phyloP scores from a whole-genome alignment of 495 filamentous ascomycete genomes.

The Hypoxylon trugodes region DNA sequence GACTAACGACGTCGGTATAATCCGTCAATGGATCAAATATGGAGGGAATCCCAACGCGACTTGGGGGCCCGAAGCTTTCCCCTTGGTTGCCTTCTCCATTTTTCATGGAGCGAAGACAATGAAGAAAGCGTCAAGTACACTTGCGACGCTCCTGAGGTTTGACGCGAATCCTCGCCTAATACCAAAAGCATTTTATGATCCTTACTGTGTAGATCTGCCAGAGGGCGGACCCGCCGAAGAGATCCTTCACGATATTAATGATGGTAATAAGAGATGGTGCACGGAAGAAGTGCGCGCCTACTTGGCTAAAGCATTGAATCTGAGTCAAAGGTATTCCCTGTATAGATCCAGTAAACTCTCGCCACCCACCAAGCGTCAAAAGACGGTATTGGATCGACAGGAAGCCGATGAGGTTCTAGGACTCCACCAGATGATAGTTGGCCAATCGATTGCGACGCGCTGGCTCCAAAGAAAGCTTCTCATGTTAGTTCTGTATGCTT shows the following conservation, averaged over 20 bases:
- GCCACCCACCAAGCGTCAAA: conserved; percentile 41
- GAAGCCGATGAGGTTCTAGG: conserved; percentile 48
- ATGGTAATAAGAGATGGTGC: conserved; percentile 35
- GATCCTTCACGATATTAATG: conserved; percentile 12
- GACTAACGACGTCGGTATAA: conserved; percentile 18
- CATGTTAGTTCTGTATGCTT: not conserved
- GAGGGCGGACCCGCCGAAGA: conserved; percentile 18
- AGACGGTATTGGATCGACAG: conserved; percentile 43
- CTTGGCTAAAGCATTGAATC: conserved; percentile 49
- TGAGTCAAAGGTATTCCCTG: conserved; percentile 58
- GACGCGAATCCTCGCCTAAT: conserved; percentile 29
- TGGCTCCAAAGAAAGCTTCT: conserved; percentile 47
- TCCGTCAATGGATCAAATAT: conserved; percentile 15
- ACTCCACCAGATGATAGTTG: conserved; percentile 56
- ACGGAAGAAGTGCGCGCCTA: conserved; percentile 9
- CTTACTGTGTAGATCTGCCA: conserved; percentile 40
- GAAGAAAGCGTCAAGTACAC: not conserved
- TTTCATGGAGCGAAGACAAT: not conserved
- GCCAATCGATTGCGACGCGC: conserved; percentile 52
- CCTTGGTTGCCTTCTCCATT: conserved; percentile 14
- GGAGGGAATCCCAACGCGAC: conserved; percentile 14
- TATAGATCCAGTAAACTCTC: conserved; percentile 43
- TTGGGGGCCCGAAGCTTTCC: conserved; percentile 1
- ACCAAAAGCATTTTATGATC: conserved; percentile 46
- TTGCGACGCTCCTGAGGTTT: conserved; percentile 18